Evolutionary conservation across 345 rosid species (phyloP).

Genomic region (Odontarrhena argentea): DNA sequence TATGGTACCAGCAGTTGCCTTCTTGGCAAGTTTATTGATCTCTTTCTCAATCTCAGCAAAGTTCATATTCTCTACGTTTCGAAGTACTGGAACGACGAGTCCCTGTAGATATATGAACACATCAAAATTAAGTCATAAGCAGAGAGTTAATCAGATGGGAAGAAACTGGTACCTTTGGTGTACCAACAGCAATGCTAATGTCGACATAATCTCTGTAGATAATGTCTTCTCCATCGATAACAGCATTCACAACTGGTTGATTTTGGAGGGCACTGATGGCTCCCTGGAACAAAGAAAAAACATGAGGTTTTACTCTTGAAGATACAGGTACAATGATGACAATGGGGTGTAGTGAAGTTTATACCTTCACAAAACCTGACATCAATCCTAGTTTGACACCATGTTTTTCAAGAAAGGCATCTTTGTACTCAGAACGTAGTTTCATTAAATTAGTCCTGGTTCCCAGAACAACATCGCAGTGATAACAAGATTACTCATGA

Average conservation of each 20-base stretch:
- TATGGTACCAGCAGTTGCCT: conserved; percentile 80
- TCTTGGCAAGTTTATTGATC: conserved; percentile 81
- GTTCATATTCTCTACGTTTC: conserved; percentile 70
- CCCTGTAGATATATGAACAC: conserved; percentile 51
- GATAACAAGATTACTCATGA: too few species aligned
- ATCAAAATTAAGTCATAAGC: background rate
- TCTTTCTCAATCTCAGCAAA: conserved; percentile 89
- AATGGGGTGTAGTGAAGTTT: conserved; percentile 7
- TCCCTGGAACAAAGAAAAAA: conserved; percentile 52
- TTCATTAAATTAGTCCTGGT: conserved; percentile 88
- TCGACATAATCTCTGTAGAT: conserved; percentile 89
- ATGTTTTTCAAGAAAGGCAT: conserved; percentile 87
- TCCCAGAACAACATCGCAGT: too few species aligned
- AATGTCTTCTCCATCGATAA: conserved; percentile 94
- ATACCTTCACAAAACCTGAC: conserved; percentile 91
- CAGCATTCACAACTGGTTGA: conserved; percentile 95
- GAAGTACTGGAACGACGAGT: conserved; percentile 83
- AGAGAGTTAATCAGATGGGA: background rate
- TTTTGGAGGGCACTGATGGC: conserved; percentile 85
- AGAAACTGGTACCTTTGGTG: conserved; percentile 65
- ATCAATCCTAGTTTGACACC: conserved; percentile 92
- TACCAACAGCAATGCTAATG: conserved; percentile 87
- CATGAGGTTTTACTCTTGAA: conserved; percentile 1
- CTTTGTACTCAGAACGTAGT: conserved; percentile 88
- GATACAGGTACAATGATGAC: background rate